A percentile compares a stretch with the other conserved stretches of the same genome.
Conservation (phyloP, 1,284 basidiomycete genomes). For the Salmacisia buchloeana region DNA sequence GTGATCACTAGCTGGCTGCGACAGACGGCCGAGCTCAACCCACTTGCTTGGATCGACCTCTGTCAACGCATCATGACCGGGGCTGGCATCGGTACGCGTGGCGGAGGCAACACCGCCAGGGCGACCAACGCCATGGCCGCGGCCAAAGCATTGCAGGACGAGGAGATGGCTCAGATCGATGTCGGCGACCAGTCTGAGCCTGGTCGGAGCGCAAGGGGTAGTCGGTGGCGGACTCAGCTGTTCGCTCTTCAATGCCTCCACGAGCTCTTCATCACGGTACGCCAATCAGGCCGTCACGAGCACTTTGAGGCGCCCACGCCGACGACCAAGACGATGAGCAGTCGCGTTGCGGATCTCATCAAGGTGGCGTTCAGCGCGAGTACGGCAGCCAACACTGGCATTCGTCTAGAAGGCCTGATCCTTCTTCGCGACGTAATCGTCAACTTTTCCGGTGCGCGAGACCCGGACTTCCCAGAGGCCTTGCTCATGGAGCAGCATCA, state of each 20-base stretch:
- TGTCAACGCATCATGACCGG: conserved; percentile 93
- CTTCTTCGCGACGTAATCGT: conserved; percentile 89
- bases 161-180: conserved; percentile 78
- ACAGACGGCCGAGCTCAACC: conserved; percentile 86
- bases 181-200: conserved; percentile 23
- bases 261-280: conserved; percentile 74
- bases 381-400: conserved; percentile 89
- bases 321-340: conserved; percentile 61
- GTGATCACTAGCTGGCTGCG: conserved; percentile 93
- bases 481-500: conserved; percentile 95
- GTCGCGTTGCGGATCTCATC: conserved; percentile 84
- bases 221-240: conserved; percentile 88
- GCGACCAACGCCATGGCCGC: conserved; percentile 42
- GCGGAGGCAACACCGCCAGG: conserved; percentile 57
- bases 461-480: conserved; percentile 86
- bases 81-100: conserved; percentile 5
- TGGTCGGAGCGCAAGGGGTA: conserved; percentile 21
- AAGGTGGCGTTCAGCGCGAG: conserved; percentile 97
- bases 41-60: conserved; percentile 94
- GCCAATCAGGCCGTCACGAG: conserved; percentile 63
- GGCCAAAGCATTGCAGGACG: conserved; percentile 59
- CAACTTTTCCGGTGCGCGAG: conserved; percentile 78
- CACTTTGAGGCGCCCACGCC: conserved; percentile 59
- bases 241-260: conserved; percentile 91
- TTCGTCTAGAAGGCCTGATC: conserved; percentile 83